A percentile compares a stretch with the other conserved stretches of the same genome.
phyloP scores from a whole-genome alignment of 2,329 filamentous ascomycete species.

The Stachybotrys echinatus region DNA sequence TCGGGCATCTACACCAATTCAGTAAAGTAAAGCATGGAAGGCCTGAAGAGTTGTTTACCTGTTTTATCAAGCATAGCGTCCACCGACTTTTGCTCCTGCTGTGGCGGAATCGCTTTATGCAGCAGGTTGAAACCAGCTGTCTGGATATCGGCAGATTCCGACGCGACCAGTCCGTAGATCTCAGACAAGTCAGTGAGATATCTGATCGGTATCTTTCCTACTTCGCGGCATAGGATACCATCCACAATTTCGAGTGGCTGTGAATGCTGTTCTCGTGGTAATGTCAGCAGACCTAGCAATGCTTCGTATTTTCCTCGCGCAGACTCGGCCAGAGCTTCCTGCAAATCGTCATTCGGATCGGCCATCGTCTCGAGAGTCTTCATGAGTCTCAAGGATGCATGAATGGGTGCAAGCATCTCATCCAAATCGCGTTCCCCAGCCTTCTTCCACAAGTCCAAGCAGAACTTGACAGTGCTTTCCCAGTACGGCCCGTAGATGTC shows the following conservation, averaged over 20 bases:
- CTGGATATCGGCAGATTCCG: constrained; percentile 70
- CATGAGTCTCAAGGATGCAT: constrained; percentile 70
- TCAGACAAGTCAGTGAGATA: constrained; percentile 59
- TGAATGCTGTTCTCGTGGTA: constrained; percentile 38
- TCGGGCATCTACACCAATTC: constrained; percentile 44
- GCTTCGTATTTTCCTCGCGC: constrained; percentile 50
- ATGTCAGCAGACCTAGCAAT: constrained; percentile 59
- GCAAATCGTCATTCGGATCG: constrained; percentile 80
- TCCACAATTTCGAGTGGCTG: constrained; percentile 74
- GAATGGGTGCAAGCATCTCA: constrained; percentile 54
- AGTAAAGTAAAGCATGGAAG: rapidly evolving
- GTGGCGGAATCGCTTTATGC: constrained; percentile 69
- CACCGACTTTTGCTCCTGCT: constrained; percentile 77
- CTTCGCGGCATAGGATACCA: constrained; percentile 63
- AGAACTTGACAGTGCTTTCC: constrained; percentile 58
- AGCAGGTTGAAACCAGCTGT: constrained; percentile 75
- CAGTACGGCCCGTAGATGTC: constrained; percentile 88
- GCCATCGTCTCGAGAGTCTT: constrained; percentile 56
- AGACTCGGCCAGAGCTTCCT: constrained; percentile 64
- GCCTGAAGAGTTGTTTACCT: constrained; percentile 22
- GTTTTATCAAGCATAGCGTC: constrained; percentile 69
- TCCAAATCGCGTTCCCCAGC: constrained; percentile 36
- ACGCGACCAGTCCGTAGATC: constrained; percentile 71
- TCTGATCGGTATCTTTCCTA: constrained; percentile 58
- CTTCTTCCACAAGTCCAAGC: constrained; percentile 52